Conservation (phyloP, 176 grass and related monocot species). For the Poa pratensis region DNA sequence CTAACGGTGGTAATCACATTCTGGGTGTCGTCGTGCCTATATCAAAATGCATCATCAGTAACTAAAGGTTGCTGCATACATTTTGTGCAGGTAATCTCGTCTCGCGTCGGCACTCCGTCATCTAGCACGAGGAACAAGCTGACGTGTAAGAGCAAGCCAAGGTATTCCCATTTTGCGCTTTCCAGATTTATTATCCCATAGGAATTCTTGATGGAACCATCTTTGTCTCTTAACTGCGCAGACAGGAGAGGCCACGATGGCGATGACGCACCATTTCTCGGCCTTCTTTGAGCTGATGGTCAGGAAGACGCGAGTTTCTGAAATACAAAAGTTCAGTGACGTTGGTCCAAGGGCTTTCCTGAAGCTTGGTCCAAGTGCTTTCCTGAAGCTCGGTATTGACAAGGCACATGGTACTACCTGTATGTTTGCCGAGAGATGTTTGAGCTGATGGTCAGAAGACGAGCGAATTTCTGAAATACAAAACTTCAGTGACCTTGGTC, state of each 20-base stretch:
- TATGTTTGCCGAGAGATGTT: not conserved
- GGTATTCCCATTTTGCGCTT: conserved; percentile 23
- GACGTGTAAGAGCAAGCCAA: conserved; percentile 49
- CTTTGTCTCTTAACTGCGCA: conserved; percentile 3
- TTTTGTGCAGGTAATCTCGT: conserved; percentile 17
- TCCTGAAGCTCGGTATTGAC: not conserved
- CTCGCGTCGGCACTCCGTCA: not conserved
- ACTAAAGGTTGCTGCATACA: not conserved
- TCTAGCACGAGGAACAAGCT: conserved; percentile 25
- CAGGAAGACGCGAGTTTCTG: not conserved
- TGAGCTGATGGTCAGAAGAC: too few relatives aligned
- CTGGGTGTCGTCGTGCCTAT: not conserved
- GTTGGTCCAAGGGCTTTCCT: not conserved
- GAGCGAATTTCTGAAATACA: too few relatives aligned
- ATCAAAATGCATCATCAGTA: not conserved
- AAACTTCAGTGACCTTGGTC: too few relatives aligned
- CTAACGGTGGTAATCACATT: too few relatives aligned
- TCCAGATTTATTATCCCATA: not conserved
- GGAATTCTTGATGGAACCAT: not conserved
- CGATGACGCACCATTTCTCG: conserved; percentile 23
- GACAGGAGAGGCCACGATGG: conserved; percentile 53
- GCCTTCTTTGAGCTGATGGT: too few relatives aligned
- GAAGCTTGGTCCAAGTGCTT: not conserved
- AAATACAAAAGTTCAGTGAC: not conserved
- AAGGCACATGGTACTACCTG: not conserved